Base-by-base conservation (phyloP, 2,329 filamentous ascomycete genomes). In the Coleophoma eucalyptorum region DNA sequence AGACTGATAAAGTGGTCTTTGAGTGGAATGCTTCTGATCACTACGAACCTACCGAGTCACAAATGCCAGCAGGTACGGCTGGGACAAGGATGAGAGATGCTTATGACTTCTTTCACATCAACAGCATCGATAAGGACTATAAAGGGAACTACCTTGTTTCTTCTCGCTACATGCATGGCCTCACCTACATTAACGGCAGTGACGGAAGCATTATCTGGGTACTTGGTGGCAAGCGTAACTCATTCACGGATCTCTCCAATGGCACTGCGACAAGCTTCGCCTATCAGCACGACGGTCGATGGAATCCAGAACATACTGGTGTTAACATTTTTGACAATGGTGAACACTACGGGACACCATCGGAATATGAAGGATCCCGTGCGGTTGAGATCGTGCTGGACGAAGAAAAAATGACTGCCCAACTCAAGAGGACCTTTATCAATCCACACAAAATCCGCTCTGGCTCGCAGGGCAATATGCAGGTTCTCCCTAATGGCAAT, bases 81-180 rank as follows among this genome's bases (percentile, higher is more conserved):
- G 20, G 46, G 3, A 11, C 13, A 18, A 18, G 19, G 44, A 7
- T 5, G 12, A 46, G 6, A 2, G 44, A 46, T 46, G 50, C 75
- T 1, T 80, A 72, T 68, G 78, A 81, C 57, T 80, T 74, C 62
- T 79, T 80, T 64, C 78, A 80, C 60, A 73, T 81, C 61, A 80
- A 78, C 62, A 76, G 73, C 41, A 67, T 79, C 50, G 73, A 76
- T 59, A 78, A 79, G 62, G 74, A 77, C 54, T 54, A 59, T 3
- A 64, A 69, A 1, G 75, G 71, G 11, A 70, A 74, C 49, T 74
- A 69, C 41, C 61, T 73, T 4, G 60, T 77, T 41, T 77, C 72
- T 0, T 65, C 68, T 0, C 69, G 74, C 18, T 69, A 71, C 50
- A 63, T 69, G 26, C 65, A 67, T 32, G 66, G 67, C 40, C 59